Conservation (phyloP, 768 basidiomycete genomes). For the Daedaleopsis sinensis region DNA sequence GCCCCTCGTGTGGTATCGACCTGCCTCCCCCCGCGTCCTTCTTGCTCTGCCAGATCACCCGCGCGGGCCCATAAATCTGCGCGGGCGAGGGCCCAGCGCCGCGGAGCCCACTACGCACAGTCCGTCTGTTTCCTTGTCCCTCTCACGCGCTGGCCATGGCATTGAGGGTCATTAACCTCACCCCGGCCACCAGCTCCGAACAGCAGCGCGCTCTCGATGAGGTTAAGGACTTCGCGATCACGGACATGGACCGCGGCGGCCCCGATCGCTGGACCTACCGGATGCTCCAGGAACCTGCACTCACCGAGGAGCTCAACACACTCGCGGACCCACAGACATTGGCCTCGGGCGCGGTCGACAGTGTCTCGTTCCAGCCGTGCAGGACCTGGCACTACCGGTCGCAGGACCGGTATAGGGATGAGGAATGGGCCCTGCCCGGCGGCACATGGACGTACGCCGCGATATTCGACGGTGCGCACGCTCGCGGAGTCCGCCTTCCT, state of each 20-base stretch:
- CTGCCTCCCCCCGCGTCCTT: conserved; percentile 1
- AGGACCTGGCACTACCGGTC: conserved; percentile 36
- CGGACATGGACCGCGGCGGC: conserved; percentile 57
- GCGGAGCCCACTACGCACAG: background rate
- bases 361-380: conserved; percentile 49
- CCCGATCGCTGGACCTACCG: conserved; percentile 58
- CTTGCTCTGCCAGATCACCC: conserved; percentile 14
- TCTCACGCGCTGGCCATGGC: conserved; percentile 19
- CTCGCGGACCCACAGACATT: conserved; percentile 40
- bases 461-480: conserved; percentile 46
- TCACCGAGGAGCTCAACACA: conserved; percentile 43
- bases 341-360: conserved; percentile 34
- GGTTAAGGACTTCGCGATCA: conserved; percentile 53
- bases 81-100: background rate
- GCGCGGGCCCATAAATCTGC: background rate
- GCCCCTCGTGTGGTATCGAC: conserved; percentile 8
- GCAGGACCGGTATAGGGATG: conserved; percentile 45
- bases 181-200: conserved; percentile 49
- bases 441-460: conserved; percentile 48
- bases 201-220: conserved; percentile 53
- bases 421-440: conserved; percentile 44
- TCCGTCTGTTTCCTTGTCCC: conserved; percentile 2
- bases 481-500: background rate
- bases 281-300: conserved; percentile 42
- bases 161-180: conserved; percentile 43